Base-by-base conservation (phyloP, 108 stramenopile genomes). In the Conticribra guillardii region DNA sequence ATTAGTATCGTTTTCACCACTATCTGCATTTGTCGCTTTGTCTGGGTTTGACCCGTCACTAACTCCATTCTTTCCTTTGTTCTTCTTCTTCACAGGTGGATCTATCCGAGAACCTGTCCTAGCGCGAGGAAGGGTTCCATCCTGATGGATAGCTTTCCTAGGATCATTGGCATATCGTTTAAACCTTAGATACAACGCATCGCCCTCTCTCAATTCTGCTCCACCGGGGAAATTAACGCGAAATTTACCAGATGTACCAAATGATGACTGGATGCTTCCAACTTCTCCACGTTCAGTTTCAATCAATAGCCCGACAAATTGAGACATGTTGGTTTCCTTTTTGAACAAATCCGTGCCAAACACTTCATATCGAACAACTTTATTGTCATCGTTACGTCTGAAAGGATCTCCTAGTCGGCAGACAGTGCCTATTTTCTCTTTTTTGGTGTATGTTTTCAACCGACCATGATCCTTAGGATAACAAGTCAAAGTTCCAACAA, bases 221-320 rank as follows among this genome's bases (percentile, higher is more conserved):
- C 95, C 95, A 26, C 71, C 84, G 16, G 91, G 90, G 69, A 97
- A 97, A 62, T 79, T 60, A 3, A 94, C 91, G 8, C 92, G 91
- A 67, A 95, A 97, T 64, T 96, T 91, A 31, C 95, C 96, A n/a
- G 83, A 71, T n/a, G 92, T 95, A 27, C 96, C 96, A 67, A 90
- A 97, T 11, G 94, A 89, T 18, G 84, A 85, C 24, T 90, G 84
- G 50, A 97, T 80, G 29, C 73, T 86, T 14, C 96, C 96, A 47
- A 93, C 70, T 30, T 95, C 95, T 23, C 85, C 85, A 28, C 81
- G 68, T 15, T 89, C 89, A 0, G 95, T 95, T 37, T 85, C 69
- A 4, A 97, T 45, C 46, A 91, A 82, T 69, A 96, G 82, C 24
- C 94, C 94, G 9, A 95, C 72, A 80, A 97, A 97, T 27, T 83